Conservation (phyloP, 148 eudicot species). For the Mesembryanthemum crystallinum region DNA sequence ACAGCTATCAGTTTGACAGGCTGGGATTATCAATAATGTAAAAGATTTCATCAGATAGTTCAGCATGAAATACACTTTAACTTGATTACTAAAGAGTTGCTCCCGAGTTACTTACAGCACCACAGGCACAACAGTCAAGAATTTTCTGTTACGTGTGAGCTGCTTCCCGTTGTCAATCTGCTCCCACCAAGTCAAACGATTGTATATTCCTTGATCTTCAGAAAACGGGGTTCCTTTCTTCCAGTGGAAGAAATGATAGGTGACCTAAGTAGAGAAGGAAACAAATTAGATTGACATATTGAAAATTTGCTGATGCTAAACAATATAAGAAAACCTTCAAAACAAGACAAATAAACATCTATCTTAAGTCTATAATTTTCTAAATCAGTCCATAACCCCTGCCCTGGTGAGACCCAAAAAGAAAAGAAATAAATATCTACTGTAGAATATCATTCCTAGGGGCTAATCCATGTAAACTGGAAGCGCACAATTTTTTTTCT, state of each 20-base stretch:
- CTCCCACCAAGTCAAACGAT: conserved; percentile 96
- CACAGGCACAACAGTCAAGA: conserved; percentile 82
- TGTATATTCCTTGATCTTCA: conserved; percentile 95
- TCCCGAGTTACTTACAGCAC: conserved; percentile 64
- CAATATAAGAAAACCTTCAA: neutral
- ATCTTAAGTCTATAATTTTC: neutral
- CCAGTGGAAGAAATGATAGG: conserved; percentile 94
- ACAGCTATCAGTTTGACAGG: too few relatives aligned
- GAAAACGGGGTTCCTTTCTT: conserved; percentile 93
- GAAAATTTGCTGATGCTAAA: neutral
- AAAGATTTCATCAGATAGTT: neutral
- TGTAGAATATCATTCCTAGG: neutral
- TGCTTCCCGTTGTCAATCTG: conserved; percentile 89
- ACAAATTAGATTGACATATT: neutral
- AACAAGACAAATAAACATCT: neutral
- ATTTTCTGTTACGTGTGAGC: conserved; percentile 93
- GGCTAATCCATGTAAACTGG: neutral
- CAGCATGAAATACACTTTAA: neutral
- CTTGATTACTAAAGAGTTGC: neutral
- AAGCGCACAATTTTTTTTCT: neutral
- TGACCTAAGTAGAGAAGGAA: conserved; percentile 41
- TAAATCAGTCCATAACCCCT: neutral
- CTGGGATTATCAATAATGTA: too few relatives aligned
- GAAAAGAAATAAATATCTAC: neutral
- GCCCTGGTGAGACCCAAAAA: neutral